Conservation (phyloP, 106 monocot genomes). For the Apostasia shenzhenica region DNA sequence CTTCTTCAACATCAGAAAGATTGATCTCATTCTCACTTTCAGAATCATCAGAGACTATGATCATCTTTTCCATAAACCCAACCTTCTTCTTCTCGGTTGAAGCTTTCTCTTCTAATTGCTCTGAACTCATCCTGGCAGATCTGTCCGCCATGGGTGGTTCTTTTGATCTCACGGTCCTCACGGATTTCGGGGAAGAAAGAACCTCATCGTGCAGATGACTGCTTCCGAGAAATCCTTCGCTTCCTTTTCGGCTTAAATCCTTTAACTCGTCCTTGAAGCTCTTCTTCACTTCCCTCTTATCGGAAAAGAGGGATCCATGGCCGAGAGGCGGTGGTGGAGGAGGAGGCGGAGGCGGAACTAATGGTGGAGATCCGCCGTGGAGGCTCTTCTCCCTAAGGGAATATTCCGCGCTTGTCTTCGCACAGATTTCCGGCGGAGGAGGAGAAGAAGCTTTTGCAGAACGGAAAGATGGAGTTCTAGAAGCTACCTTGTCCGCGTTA, state of each 20-base stretch:
- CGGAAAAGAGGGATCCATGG: slow-evolving; percentile 5
- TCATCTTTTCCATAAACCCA: slow-evolving; percentile 28
- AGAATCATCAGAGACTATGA: slow-evolving; percentile 22
- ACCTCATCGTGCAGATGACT: not conserved
- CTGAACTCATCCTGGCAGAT: too few species aligned
- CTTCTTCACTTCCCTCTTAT: slow-evolving; percentile 18
- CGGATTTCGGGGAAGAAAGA: slow-evolving; percentile 15
- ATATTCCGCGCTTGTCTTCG: slow-evolving; percentile 28
- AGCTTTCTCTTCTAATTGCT: slow-evolving; percentile 1
- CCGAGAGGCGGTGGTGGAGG: slow-evolving; percentile 20
- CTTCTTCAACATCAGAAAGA: slow-evolving; percentile 1
- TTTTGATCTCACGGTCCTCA: slow-evolving; percentile 25
- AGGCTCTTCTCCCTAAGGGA: slow-evolving; percentile 24
- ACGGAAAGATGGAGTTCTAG: not conserved
- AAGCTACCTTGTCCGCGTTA: not conserved
- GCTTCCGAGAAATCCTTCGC: not conserved
- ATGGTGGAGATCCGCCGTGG: slow-evolving; percentile 22
- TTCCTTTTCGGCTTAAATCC: slow-evolving; percentile 24
- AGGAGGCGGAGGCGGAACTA: slow-evolving; percentile 45
- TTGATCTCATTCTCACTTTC: not conserved
- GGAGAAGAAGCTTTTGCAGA: not conserved
- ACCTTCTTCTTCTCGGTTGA: slow-evolving; percentile 10
- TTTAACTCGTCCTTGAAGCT: slow-evolving; percentile 61
- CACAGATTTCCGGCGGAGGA: slow-evolving; percentile 8
- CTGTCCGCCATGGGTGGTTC: too few species aligned